Percentiles rank a stretch among this genome's conserved stretches.
Evolutionary conservation across 2,329 filamentous ascomycete genomes (phyloP).

Genomic region (Cercospora beticola): DNA sequence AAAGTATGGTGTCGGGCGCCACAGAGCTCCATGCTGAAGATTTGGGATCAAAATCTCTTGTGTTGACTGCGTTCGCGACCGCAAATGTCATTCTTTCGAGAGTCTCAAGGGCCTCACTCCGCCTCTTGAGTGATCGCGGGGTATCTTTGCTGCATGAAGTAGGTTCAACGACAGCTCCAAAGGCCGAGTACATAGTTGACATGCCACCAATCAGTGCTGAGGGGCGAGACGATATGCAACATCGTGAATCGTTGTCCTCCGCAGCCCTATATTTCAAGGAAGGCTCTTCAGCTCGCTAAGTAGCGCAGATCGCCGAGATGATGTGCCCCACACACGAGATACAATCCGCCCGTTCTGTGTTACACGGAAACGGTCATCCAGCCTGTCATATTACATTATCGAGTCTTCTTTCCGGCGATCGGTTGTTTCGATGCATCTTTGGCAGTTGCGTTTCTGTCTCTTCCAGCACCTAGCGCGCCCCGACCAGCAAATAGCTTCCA

Average conservation of each 20-base stretch:
- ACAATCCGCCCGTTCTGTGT: neutral
- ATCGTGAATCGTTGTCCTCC: neutral
- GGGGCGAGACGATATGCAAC: neutral
- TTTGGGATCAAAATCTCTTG: neutral
- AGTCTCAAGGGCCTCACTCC: neutral
- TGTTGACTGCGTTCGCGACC: conserved; percentile 3
- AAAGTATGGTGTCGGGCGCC: neutral
- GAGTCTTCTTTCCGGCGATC: neutral
- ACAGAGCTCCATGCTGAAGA: conserved; percentile 5
- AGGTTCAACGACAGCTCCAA: neutral
- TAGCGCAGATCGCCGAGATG: neutral
- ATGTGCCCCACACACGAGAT: neutral
- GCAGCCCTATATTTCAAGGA: neutral
- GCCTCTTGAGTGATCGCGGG: neutral
- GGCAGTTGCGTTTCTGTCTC: neutral
- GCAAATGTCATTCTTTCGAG: conserved; percentile 2
- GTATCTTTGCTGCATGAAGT: neutral
- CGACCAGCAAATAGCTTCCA: conserved; percentile 39
- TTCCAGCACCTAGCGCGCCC: neutral
- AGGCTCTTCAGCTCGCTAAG: neutral
- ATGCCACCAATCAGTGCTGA: neutral
- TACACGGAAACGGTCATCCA: neutral
- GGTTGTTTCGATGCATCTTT: neutral
- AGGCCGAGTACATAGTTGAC: neutral
- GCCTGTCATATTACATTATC: neutral